Evolutionary conservation across 2,329 filamentous ascomycete genomes (phyloP).

Genomic region (Thermoascus crustaceus): DNA sequence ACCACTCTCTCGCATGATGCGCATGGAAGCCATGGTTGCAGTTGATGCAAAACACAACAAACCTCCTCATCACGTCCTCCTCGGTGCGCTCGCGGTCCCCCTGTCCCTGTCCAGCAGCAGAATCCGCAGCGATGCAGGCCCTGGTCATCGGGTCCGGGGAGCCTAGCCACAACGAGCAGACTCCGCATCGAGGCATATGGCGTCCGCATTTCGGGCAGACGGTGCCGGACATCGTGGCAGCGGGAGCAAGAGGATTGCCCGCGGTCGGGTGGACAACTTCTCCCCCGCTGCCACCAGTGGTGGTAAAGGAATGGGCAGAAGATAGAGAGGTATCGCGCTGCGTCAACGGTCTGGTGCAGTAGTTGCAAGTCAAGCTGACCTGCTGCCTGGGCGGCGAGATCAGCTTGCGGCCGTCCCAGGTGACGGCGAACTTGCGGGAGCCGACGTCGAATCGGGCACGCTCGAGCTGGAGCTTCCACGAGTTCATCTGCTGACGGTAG

Average conservation of each 20-base stretch:
- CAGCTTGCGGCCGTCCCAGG: constrained; percentile 42
- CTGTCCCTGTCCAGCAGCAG: no score
- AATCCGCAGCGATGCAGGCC: constrained; percentile 27
- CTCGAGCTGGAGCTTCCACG: constrained; percentile 53
- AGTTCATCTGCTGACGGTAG: constrained; percentile 54
- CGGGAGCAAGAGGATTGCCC: constrained; percentile 28
- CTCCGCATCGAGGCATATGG: constrained; percentile 54
- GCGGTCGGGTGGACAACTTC: constrained; percentile 29
- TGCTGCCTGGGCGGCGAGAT: constrained; percentile 45
- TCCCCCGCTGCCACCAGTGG: constrained; percentile 16
- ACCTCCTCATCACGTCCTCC: constrained; percentile 44
- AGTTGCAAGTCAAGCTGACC: constrained; percentile 51
- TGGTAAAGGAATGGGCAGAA: no score
- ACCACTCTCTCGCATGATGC: constrained; percentile 56
- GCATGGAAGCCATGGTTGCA: constrained; percentile 59
- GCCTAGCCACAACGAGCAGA: constrained; percentile 56
- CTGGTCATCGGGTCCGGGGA: constrained; percentile 46
- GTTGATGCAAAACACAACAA: constrained; percentile 54
- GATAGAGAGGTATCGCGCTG: constrained; percentile 35
- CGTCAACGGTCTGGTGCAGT: constrained; percentile 52
- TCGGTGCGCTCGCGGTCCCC: constrained; percentile 19
- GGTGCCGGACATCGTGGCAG: constrained; percentile 40
- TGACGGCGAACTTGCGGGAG: constrained; percentile 45
- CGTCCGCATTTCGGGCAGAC: constrained; percentile 55
- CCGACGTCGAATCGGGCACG: constrained; percentile 53